These are phyloP conservation scores for Panellus pusillus DNA, from an alignment of 768 basidiomycete species.

Conservation along the genomic window DNA sequence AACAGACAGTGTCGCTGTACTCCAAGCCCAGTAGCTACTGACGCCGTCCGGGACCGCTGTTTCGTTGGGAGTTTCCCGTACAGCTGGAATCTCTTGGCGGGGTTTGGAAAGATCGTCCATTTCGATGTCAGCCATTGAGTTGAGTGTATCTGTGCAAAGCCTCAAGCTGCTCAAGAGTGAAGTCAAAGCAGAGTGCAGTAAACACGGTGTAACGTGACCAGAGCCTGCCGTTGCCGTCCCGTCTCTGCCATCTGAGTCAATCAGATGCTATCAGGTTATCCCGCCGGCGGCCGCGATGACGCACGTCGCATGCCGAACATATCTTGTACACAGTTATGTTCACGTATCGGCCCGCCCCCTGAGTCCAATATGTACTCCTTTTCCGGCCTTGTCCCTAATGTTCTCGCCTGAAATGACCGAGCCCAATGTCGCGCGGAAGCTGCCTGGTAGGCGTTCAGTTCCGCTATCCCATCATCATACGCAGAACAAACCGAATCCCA, in stretches of 20 bases:
- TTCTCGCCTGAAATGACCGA: background rate
- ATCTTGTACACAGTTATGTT: too few species aligned
- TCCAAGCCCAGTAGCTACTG: constrained; percentile 42
- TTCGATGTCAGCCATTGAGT: constrained; percentile 37
- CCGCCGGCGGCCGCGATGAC: too few species aligned
- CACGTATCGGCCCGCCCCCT: too few species aligned
- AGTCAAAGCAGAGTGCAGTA: background rate
- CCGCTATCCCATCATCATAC: background rate
- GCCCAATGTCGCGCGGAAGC: background rate
- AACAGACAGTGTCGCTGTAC: constrained; percentile 34
- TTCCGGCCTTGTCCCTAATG: too few species aligned
- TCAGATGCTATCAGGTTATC: too few species aligned
- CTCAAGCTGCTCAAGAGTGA: too few species aligned
- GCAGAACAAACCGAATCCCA: background rate
- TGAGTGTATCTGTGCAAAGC: too few species aligned
- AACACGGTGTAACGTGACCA: background rate
- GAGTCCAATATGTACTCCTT: too few species aligned
- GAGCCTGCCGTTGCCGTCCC: too few species aligned
- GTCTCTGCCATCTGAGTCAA: too few species aligned
- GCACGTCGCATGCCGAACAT: too few species aligned
- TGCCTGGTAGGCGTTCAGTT: constrained; percentile 4
- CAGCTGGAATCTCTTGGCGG: constrained; percentile 2
- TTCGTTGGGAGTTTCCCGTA: constrained; percentile 3
- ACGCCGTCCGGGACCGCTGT: constrained; percentile 17
- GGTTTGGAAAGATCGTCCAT: constrained; percentile 37